Base-by-base conservation (phyloP, 257 asterid genomes). In the Sherardia arvensis region DNA sequence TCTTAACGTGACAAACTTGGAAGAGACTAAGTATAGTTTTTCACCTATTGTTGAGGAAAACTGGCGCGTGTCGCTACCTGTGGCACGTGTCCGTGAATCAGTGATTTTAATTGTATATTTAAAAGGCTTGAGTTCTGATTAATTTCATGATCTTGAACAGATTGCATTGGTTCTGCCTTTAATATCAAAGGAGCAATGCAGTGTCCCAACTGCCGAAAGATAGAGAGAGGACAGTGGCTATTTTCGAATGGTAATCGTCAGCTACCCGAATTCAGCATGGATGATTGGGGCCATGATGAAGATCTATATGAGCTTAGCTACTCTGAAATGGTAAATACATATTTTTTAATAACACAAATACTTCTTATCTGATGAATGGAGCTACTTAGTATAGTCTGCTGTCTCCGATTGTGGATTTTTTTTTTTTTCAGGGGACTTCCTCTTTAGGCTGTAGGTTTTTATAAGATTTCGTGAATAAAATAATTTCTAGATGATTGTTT, bases 101-200 rank as follows among this genome's bases (percentile, higher is more conserved):
- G 45, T 28, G 14, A 21, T 20, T 45, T 38, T 8, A 10, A 0
- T n/a, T 28, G 21, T n/a, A 11, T 30, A 17, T n/a, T 20, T 45
- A 3, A 34, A 11, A 2, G 45, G 45, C 45, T 27, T 18, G 3
- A 14, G 6, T 34, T 51, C 17, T 59, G 40, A 65, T 49, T 20
- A 54, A 12, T 73, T 12, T 62, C 53, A 27, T 2, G 21, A 25
- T 33, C 61, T 51, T 27, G 4, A 80, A 58, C 97, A 93, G 99
- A 90, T 84, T 93, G 99, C 87, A 93, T 93, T 63, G 99, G 99
- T 68, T 93, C 99, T 15, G 99, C 97, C 73, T 93, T 93, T 75
- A 93, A 93, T 72, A 60, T 73, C n/a, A 90, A 93, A 80, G 99
- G 97, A 69, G 87, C 91, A 66, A 93, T 93, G 99, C 97, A 90